Percentiles rank a stretch among this genome's conserved stretches.
Conservation (phyloP, 768 basidiomycete species). For the Kwoniella newhampshirensis region DNA sequence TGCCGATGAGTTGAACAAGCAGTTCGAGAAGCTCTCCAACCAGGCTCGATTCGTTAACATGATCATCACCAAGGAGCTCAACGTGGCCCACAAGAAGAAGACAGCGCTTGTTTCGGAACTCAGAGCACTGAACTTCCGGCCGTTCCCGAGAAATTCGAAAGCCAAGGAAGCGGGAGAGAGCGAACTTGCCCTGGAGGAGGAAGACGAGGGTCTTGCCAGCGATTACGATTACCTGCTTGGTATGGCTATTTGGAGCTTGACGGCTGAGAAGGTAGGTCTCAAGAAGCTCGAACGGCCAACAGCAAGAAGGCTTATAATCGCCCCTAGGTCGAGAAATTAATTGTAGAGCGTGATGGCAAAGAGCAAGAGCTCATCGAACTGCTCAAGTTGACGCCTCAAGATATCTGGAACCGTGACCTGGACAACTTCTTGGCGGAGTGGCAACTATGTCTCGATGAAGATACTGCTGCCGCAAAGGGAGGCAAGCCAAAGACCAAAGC, state of each 20-base stretch:
- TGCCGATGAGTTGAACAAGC: conserved; percentile 73
- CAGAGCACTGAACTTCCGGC: conserved; percentile 77
- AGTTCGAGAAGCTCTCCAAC: conserved; percentile 82
- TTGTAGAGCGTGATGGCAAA: conserved; percentile 75
- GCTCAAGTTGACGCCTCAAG: conserved; percentile 72
- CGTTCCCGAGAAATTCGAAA: conserved; percentile 77
- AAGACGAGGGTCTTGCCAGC: conserved; percentile 55
- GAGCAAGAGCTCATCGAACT: conserved; percentile 75
- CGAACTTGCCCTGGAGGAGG: conserved; percentile 63
- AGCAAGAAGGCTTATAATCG: neutral
- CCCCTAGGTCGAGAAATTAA: conserved; percentile 75
- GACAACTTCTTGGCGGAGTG: conserved; percentile 79
- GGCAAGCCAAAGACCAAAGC: conserved; percentile 60
- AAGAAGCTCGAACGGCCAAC: neutral
- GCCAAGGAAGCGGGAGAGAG: conserved; percentile 68
- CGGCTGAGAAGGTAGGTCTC: conserved; percentile 74
- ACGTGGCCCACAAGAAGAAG: conserved; percentile 84
- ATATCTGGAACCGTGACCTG: conserved; percentile 87
- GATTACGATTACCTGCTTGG: conserved; percentile 93
- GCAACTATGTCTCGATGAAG: conserved; percentile 58
- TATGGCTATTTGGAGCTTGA: conserved; percentile 94
- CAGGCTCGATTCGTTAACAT: conserved; percentile 96
- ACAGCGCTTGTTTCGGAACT: conserved; percentile 79
- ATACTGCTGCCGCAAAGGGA: conserved; percentile 57
- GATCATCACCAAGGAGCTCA: conserved; percentile 81